phyloP scores from a whole-genome alignment of 768 basidiomycete genomes.

The Hebeloma cylindrosporum region DNA sequence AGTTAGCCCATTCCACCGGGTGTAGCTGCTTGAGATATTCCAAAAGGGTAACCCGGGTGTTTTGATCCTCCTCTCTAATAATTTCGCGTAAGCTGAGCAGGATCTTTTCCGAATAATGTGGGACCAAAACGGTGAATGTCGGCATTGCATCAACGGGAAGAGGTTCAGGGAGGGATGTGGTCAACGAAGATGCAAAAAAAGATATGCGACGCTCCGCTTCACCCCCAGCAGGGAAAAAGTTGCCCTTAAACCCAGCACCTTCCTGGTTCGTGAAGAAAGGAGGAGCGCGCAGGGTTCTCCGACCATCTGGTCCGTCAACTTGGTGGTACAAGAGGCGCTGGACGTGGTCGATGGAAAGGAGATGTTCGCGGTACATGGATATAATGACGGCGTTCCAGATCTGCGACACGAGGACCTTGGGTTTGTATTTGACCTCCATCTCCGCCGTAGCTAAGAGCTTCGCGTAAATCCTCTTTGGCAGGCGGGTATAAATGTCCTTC shows the following conservation, averaged over 20 bases:
- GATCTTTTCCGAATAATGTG: conserved; percentile 99
- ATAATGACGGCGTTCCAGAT: conserved; percentile 99
- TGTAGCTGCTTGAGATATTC: conserved; percentile 99
- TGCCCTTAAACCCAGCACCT: conserved; percentile 62
- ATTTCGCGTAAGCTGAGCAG: conserved; percentile 95
- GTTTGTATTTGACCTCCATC: conserved; percentile 99
- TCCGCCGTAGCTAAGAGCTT: conserved; percentile 94
- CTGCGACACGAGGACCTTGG: conserved; percentile 98
- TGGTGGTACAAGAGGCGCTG: conserved; percentile 98
- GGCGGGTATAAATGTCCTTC: conserved; percentile 93
- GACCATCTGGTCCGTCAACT: conserved; percentile 85
- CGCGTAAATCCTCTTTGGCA: conserved; percentile 98
- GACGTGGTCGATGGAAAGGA: conserved; percentile 96
- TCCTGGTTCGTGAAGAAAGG: conserved; percentile 97
- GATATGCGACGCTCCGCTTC: conserved; percentile 98
- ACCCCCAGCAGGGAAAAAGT: conserved; percentile 92
- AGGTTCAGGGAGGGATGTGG: conserved; percentile 92
- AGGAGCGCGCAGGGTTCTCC: conserved; percentile 90
- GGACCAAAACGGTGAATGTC: conserved; percentile 98
- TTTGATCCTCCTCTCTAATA: conserved; percentile 96
- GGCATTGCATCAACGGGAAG: conserved; percentile 98
- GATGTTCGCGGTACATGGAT: conserved; percentile 99
- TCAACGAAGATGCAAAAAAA: conserved; percentile 97
- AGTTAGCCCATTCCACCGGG: conserved; percentile 99
- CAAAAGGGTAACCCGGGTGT: conserved; percentile 92